Percentiles rank a stretch among this genome's conserved stretches.
Evolutionary conservation across 208 protist genomes (phyloP).

Genomic region (Acanthamoeba royreba): DNA sequence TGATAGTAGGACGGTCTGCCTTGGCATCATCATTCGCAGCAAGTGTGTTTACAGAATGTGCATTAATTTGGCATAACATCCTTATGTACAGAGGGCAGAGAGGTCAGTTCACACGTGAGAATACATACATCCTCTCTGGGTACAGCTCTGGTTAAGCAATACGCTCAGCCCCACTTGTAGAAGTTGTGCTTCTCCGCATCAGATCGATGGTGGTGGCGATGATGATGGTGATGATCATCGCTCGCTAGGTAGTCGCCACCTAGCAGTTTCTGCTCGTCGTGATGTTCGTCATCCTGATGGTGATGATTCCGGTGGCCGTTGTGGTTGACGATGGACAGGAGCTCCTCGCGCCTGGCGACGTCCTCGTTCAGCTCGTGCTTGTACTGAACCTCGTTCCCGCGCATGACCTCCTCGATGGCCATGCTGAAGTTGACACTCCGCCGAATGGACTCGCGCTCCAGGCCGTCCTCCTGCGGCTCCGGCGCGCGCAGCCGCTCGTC

Average conservation of each 20-base stretch:
- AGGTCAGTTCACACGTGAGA: too few species aligned
- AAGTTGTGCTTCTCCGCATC: conserved; percentile 25
- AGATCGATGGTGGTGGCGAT: too few species aligned
- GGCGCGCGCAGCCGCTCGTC: background rate
- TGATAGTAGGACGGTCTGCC: too few species aligned
- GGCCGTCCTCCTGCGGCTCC: background rate
- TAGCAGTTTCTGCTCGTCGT: background rate
- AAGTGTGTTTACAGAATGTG: too few species aligned
- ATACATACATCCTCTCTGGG: too few species aligned
- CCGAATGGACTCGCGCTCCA: background rate
- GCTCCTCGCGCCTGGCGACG: background rate
- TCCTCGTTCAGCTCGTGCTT: background rate
- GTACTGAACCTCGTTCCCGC: background rate
- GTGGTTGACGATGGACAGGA: background rate
- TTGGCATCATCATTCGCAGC: too few species aligned
- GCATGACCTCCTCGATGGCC: background rate
- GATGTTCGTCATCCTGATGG: background rate
- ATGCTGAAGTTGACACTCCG: background rate
- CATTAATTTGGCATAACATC: too few species aligned
- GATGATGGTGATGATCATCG: background rate
- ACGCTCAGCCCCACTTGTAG: background rate
- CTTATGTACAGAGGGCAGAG: too few species aligned
- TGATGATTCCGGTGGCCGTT: background rate
- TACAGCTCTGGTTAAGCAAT: too few species aligned
- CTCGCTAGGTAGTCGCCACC: background rate